Percentiles rank a stretch among this genome's conserved stretches.
These are phyloP conservation scores for Pythium biforme DNA, from an alignment of 352 stramenopile species.

Conservation along the genomic window DNA sequence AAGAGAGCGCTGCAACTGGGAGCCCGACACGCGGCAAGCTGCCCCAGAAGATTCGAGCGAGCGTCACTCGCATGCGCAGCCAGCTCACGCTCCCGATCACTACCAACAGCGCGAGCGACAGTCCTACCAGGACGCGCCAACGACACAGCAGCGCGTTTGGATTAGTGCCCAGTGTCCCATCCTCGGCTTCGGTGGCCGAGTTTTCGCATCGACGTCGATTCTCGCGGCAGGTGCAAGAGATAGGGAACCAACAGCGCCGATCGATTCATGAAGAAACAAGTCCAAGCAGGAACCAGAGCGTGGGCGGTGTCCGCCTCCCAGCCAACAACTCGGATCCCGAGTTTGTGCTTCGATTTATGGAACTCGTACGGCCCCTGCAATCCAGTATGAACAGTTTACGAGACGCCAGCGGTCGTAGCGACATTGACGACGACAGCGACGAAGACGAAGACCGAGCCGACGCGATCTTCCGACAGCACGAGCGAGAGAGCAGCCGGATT, in stretches of 20 bases:
- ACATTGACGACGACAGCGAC: conserved; percentile 45
- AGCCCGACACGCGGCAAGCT: conserved; percentile 30
- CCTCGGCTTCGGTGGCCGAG: not conserved
- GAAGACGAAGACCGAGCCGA: conserved; percentile 25
- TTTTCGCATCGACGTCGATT: not conserved
- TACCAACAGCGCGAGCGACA: conserved; percentile 16
- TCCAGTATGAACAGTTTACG: conserved; percentile 34
- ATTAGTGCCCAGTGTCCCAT: too few species aligned
- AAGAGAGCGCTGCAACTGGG: not conserved
- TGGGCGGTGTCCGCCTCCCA: not conserved
- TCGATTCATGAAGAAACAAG: not conserved
- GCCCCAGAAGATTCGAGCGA: conserved; percentile 51
- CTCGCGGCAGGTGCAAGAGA: conserved; percentile 30
- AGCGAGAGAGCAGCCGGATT: conserved; percentile 56
- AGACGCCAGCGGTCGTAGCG: conserved; percentile 29
- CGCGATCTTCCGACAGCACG: conserved; percentile 31
- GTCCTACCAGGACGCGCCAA: not conserved
- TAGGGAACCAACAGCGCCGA: not conserved
- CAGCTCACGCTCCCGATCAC: conserved; percentile 35
- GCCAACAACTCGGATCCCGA: not conserved
- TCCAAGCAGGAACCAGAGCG: not conserved
- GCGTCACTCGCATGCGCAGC: conserved; percentile 48
- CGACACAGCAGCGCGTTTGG: conserved; percentile 4
- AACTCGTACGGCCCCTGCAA: conserved; percentile 54
- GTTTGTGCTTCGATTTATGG: conserved; percentile 36